These are phyloP conservation scores for Plasmodium knowlesi DNA, from an alignment of 169 alveolate genomes.

Conservation along the genomic window DNA sequence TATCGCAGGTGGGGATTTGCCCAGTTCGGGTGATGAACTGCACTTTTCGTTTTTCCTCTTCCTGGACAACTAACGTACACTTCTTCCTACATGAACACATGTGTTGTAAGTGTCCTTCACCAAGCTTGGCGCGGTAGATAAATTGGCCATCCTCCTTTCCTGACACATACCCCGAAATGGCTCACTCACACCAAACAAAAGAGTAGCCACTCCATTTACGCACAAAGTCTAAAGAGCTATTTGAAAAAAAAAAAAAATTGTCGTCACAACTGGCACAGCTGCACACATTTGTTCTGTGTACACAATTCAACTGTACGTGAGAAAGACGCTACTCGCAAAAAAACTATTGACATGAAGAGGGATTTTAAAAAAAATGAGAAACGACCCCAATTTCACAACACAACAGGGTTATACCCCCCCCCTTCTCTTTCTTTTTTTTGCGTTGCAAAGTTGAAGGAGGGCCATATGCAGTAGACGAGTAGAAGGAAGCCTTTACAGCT, in stretches of 20 bases:
- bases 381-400: not conserved
- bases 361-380: not conserved
- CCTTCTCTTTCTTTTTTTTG: not conserved
- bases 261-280: not conserved
- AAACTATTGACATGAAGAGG: not conserved
- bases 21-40: not conserved
- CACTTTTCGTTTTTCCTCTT: not conserved
- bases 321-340: not conserved
- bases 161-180: not conserved
- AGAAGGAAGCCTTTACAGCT: not conserved
- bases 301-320: not conserved
- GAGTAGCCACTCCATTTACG: not conserved
- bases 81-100: not conserved
- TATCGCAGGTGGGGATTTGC: not conserved
- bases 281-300: too few species aligned
- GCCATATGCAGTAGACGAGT: not conserved
- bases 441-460: not conserved
- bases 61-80: not conserved
- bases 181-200: not conserved
- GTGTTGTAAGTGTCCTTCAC: not conserved
- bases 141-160: not conserved
- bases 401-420: not conserved
- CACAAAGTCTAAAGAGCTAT: not conserved
- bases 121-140: not conserved
- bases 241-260: not conserved